These are phyloP conservation scores for Leccinum griseonigrum DNA, from an alignment of 1,284 basidiomycete species.

Conservation along the genomic window DNA sequence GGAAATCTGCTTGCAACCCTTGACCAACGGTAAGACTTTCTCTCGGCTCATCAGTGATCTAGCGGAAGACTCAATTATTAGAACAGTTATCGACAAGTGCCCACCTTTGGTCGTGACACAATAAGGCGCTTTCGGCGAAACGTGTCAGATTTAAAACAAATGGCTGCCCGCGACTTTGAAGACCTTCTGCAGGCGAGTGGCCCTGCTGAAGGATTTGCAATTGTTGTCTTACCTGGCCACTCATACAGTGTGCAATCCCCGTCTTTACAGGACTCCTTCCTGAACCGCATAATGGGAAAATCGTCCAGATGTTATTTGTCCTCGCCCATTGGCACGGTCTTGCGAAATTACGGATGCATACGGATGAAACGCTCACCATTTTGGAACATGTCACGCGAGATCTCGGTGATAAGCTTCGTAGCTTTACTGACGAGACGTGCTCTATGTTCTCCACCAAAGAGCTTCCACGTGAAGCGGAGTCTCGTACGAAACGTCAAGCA, in stretches of 20 bases:
- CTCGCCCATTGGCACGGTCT: background rate
- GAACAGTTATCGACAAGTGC: background rate
- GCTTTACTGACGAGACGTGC: background rate
- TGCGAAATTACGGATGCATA: background rate
- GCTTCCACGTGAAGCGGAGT: background rate
- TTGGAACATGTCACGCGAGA: background rate
- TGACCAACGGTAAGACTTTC: background rate
- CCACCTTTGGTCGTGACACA: background rate
- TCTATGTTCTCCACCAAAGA: background rate
- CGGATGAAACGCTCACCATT: background rate
- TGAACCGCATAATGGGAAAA: background rate
- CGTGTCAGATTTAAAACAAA: background rate
- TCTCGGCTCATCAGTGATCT: background rate
- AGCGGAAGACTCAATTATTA: background rate
- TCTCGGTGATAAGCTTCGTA: background rate
- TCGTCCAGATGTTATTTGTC: background rate
- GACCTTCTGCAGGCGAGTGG: background rate
- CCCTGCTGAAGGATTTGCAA: background rate
- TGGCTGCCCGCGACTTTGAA: background rate
- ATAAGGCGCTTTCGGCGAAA: background rate
- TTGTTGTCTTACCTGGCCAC: background rate
- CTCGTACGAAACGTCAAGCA: background rate
- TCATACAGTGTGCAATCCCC: background rate
- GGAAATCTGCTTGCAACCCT: background rate
- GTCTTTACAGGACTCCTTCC: background rate